Base-by-base conservation (phyloP, 2,329 filamentous ascomycete species). In the Myriosclerotinia duriaeana region DNA sequence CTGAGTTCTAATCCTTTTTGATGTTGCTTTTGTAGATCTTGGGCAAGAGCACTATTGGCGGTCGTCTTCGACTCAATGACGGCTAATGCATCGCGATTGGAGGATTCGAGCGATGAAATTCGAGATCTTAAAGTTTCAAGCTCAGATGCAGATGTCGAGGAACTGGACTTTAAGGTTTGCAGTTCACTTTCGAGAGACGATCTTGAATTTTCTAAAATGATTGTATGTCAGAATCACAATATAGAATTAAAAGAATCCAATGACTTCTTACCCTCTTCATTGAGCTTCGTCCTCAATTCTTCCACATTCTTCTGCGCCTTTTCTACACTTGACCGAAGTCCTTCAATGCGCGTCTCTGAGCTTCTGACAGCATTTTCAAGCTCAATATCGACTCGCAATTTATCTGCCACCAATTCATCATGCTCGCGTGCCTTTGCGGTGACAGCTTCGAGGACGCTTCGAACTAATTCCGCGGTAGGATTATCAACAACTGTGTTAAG, bases 21-120 rank as follows among this genome's bases (percentile, higher is more conserved):
- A 75, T 98, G 94, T 74, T 96, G 92, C 62, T 90, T 86, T 52
- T 93, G 89, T 26, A 99, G 85, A 74, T 99, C 95, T 67, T 93
- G 89, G 5, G 92, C 88, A 3, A 99, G 84, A 68, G 88, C 88
- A 72, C 97, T 91, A 76, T 97, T 92, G 48, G 93, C 91, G 12
- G 87, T 87, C 65, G 91, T 92, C 79, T 97, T 97, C 22, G 92
- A 89, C 75, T 98, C 94, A 69, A 98, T 88, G 44, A 97, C 87
- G 53, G 91, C 89, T 5, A 98, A 80, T 17, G 93, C 94, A 70
- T 97, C 94, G 69, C 95, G 89, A 76, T 97, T 98, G 8, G 94
- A 95, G 0, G 91, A 88, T 78, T 99, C 93, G 3, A 99, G 86
- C 0, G 92, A 91, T 59, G 89, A 82, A 73, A 99, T 92, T 72